Evolutionary conservation across 2,329 filamentous ascomycete species (phyloP).

Genomic region (Xylaria digitata): DNA sequence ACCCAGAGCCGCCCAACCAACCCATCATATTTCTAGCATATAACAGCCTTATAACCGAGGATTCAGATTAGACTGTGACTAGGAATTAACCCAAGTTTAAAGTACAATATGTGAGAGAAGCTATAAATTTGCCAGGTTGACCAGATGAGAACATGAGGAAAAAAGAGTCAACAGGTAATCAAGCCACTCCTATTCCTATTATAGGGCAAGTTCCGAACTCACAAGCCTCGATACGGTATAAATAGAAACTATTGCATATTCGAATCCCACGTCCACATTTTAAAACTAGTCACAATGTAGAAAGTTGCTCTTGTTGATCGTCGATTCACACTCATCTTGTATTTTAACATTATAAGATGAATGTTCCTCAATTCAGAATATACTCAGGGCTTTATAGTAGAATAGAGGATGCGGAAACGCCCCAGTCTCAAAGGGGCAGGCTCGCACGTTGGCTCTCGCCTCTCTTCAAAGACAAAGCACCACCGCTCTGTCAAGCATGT

Average conservation of each 20-base stretch:
- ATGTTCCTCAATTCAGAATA: neutral
- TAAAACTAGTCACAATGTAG: neutral
- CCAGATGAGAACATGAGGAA: too few species aligned
- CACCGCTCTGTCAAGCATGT: conserved; percentile 18
- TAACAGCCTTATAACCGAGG: too few species aligned
- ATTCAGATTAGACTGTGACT: too few species aligned
- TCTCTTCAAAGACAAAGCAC: neutral
- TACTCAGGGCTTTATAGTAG: too few species aligned
- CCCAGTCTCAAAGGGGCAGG: neutral
- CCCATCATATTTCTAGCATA: too few species aligned
- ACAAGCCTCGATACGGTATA: conserved; percentile 11
- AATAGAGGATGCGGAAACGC: neutral
- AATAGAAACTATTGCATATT: neutral
- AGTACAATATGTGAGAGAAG: too few species aligned
- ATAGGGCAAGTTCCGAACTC: conserved; percentile 6
- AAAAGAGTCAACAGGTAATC: too few species aligned
- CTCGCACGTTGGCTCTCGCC: conserved; percentile 4
- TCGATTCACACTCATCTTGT: neutral
- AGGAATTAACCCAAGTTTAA: too few species aligned
- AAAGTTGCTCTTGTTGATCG: neutral
- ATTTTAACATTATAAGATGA: neutral
- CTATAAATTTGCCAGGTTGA: too few species aligned
- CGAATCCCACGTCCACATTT: neutral
- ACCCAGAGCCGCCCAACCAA: too few species aligned
- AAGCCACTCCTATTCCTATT: neutral